Base-by-base conservation (phyloP, 1,284 basidiomycete species). In the Leccinum solheimii region DNA sequence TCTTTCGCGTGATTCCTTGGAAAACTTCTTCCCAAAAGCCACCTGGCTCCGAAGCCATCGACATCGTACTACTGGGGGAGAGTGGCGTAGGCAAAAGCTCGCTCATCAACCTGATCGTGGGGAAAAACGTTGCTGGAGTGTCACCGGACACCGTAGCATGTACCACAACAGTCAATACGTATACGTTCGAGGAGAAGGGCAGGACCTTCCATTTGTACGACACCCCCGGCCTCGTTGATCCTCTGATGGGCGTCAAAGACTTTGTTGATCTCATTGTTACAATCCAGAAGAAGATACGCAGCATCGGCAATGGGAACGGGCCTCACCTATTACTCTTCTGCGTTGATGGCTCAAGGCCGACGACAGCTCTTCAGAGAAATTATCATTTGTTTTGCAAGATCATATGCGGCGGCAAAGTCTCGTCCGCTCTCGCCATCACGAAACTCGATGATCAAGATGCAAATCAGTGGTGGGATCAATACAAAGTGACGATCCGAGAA, bases 151-250 rank as follows among this genome's bases (percentile, higher is more conserved):
- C 67, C 5, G 23, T 64, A 45, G 56, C 51, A 13, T 76, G 72
- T 43, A 72, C 74, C 13, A 52, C 13, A 43, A 38, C 56, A 21
- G 9, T 54, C 11, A 3, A 30, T 32, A 43, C 55, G 60, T 70
- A 72, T 23, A 56, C 54, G n/a, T 32, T 72, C 1, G 36, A 70
- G 55, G 63, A 64, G 38, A 56, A 56, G 0, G 69, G 63, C 2
- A 61, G 32, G 40, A 56, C 56, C 16, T 72, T 74, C 30, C 69
- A 58, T 32, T 38, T 80, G 23, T 75, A 74, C 65, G 78, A 79
- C 59, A 80, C 79, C 10, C 73, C 74, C 5, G 80, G 80, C n/a
- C 75, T 80, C 13, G 67, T 78, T 19, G 79, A 81, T 57, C 75
- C 76, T 48, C 57, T 58, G 26, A 55, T 71, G 70, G 38, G 67